Percentiles rank a stretch among this genome's conserved stretches.
phyloP scores from a whole-genome alignment of 805 yeast species.

The Candida peoriensis region DNA sequence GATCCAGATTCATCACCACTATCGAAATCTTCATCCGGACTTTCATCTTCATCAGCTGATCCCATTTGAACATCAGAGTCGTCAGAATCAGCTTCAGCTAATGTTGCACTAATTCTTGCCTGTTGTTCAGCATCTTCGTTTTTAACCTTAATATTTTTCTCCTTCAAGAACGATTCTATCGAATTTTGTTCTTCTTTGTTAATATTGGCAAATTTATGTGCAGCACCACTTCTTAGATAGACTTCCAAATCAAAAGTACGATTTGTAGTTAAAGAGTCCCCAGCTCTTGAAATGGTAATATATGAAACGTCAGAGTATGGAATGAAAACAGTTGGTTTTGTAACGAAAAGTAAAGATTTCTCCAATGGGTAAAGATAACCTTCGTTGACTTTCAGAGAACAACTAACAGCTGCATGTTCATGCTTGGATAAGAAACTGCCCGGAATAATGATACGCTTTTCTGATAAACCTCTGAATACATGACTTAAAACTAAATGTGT shows the following conservation, averaged over 20 bases:
- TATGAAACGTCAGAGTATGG: slow-evolving; percentile 77
- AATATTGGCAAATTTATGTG: slow-evolving; percentile 84
- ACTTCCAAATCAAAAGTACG: slow-evolving; percentile 93
- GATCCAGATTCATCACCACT: slow-evolving; percentile 65
- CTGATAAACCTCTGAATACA: slow-evolving; percentile 85
- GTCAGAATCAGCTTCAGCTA: slow-evolving; percentile 48
- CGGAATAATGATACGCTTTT: slow-evolving; percentile 78
- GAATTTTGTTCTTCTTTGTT: slow-evolving; percentile 83
- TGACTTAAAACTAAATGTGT: slow-evolving; percentile 86
- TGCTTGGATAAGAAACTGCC: slow-evolving; percentile 74
- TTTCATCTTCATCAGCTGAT: slow-evolving; percentile 81
- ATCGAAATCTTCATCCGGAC: slow-evolving; percentile 80
- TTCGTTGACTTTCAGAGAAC: slow-evolving; percentile 92
- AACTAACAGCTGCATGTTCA: slow-evolving; percentile 80
- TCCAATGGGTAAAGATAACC: slow-evolving; percentile 93
- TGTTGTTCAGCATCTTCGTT: slow-evolving; percentile 90
- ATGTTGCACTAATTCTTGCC: slow-evolving; percentile 69
- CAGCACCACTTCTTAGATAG: slow-evolving; percentile 55
- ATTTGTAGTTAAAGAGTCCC: slow-evolving; percentile 66
- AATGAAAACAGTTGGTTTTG: slow-evolving; percentile 90
- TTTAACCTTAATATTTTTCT: slow-evolving; percentile 74
- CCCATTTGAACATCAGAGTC: slow-evolving; percentile 51
- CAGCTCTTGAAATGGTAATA: slow-evolving; percentile 84
- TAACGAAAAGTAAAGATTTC: slow-evolving; percentile 82
- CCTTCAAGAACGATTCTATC: slow-evolving; percentile 69